These are phyloP conservation scores for Microthlaspi erraticum DNA, from an alignment of 345 rosid species.

Conservation along the genomic window DNA sequence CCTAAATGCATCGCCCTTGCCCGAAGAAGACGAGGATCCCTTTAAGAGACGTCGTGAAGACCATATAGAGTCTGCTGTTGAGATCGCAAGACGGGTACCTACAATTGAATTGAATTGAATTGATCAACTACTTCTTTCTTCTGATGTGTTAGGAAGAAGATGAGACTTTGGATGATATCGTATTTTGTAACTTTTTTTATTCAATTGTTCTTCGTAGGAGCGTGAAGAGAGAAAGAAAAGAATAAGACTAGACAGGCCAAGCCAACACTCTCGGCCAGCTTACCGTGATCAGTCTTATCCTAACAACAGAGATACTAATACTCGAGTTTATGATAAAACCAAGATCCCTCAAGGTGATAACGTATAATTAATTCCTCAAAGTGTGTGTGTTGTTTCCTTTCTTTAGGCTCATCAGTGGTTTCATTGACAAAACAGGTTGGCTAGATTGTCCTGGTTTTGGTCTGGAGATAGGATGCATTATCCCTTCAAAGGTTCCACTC, in stretches of 20 bases:
- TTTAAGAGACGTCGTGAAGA: constrained; percentile 53
- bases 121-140: too few relatives aligned
- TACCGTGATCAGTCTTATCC: constrained; percentile 46
- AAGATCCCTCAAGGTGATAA: constrained; percentile 81
- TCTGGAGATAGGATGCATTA: constrained; percentile 62
- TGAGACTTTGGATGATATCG: neutral
- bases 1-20: constrained; percentile 67
- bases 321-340: constrained; percentile 60
- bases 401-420: neutral
- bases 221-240: constrained; percentile 87
- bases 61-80: constrained; percentile 61
- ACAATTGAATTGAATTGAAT: too few relatives aligned
- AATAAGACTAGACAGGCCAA: constrained; percentile 62
- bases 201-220: constrained; percentile 52
- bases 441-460: constrained; percentile 90
- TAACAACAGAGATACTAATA: constrained; percentile 45
- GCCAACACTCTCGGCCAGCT: constrained; percentile 51
- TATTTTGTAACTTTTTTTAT: neutral
- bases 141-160: too few relatives aligned
- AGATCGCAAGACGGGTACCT: constrained; percentile 67
- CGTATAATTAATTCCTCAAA: neutral
- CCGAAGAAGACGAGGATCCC: constrained; percentile 74
- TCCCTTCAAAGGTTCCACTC: constrained; percentile 97
- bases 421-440: constrained; percentile 66
- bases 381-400: neutral